Evolutionary conservation across 148 eudicot genomes (phyloP).

Genomic region (Vaccinium macrocarpon): DNA sequence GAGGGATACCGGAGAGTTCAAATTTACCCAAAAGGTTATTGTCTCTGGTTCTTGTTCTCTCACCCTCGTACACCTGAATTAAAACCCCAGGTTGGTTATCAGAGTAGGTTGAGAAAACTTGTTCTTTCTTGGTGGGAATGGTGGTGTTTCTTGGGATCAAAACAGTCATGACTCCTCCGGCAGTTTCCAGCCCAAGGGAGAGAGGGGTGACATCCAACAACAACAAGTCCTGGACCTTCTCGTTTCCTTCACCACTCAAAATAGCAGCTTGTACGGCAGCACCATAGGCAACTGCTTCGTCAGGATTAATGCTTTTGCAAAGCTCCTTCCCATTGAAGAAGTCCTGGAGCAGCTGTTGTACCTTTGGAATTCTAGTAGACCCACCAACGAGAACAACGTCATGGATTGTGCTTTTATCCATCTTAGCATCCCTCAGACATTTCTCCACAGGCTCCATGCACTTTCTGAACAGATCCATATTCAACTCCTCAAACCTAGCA

Average conservation of each 20-base stretch:
- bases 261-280: constrained; percentile 12
- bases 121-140: constrained; percentile 17
- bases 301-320: constrained; percentile 18
- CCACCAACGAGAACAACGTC: constrained; percentile 11
- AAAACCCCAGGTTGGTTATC: constrained; percentile 20
- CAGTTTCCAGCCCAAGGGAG: constrained; percentile 6
- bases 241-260: constrained; percentile 15
- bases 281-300: constrained; percentile 18
- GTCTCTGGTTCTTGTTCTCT: constrained; percentile 17
- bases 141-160: constrained; percentile 16
- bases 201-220: constrained; percentile 15
- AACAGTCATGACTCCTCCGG: constrained; percentile 14
- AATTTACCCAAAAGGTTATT: constrained; percentile 18
- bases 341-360: constrained; percentile 17
- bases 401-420: constrained; percentile 6
- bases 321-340: constrained; percentile 19
- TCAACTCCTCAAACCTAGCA: constrained; percentile 9
- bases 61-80: constrained; percentile 19
- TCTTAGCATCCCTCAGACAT: constrained; percentile 14
- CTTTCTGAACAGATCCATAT: constrained; percentile 13
- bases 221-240: constrained; percentile 19
- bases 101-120: constrained; percentile 16
- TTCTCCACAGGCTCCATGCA: constrained; percentile 19
- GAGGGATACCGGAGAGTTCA: constrained; percentile 13
- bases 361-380: constrained; percentile 12